These are phyloP conservation scores for Gossypium turneri DNA, from an alignment of 345 rosid genomes.

Conservation along the genomic window DNA sequence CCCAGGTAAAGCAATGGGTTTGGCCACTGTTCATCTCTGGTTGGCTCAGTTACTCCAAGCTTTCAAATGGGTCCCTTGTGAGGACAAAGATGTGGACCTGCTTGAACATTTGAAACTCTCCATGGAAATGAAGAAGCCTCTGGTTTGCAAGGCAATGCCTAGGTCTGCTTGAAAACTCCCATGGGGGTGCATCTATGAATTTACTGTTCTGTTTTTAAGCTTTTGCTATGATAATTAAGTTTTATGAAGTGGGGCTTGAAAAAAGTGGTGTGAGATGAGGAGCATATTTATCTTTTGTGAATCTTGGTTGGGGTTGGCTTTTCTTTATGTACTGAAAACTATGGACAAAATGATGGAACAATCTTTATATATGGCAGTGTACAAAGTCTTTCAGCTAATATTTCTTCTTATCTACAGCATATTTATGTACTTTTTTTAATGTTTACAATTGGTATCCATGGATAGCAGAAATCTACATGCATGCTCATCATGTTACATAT, in stretches of 20 bases:
- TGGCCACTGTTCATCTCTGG: conserved; percentile 57
- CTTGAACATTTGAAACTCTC: conserved; percentile 50
- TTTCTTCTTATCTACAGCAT: too few species aligned
- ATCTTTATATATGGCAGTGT: too few species aligned
- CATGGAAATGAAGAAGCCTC: conserved; percentile 57
- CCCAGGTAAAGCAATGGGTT: conserved; percentile 60
- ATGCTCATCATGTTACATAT: too few species aligned
- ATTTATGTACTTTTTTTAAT: too few species aligned
- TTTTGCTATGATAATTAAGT: background rate
- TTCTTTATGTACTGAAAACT: too few species aligned
- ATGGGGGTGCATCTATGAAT: background rate
- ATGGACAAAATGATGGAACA: background rate
- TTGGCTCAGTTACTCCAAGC: conserved; percentile 50
- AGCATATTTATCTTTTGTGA: background rate
- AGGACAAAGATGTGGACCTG: conserved; percentile 35
- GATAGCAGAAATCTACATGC: too few species aligned
- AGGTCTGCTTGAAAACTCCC: conserved; percentile 18
- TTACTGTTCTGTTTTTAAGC: background rate
- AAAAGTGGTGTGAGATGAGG: background rate
- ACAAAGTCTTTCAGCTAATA: too few species aligned
- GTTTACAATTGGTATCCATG: too few species aligned
- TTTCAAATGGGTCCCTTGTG: conserved; percentile 43
- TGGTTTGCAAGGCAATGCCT: conserved; percentile 52
- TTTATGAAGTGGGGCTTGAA: background rate
- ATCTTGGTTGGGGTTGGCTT: background rate